A percentile compares a stretch with the other conserved stretches of the same genome.
Conservation (phyloP, 2,329 filamentous ascomycete species). For the Exophiala mesophila region DNA sequence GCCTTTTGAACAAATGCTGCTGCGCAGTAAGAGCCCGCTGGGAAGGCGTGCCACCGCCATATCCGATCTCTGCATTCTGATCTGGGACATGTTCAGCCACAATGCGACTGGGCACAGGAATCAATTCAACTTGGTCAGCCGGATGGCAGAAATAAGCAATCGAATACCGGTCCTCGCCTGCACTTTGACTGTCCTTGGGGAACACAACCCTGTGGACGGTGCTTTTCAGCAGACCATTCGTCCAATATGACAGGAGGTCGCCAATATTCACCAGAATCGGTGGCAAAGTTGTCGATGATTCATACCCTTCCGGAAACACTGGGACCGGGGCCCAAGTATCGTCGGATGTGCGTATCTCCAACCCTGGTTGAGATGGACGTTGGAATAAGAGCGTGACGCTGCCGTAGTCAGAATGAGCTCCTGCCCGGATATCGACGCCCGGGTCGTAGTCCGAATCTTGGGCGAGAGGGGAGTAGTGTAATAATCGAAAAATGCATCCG, state of each 20-base stretch:
- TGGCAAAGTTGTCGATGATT: slow-evolving; percentile 46
- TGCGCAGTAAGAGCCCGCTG: slow-evolving; percentile 49
- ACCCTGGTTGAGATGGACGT: slow-evolving; percentile 73
- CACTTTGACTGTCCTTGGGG: slow-evolving; percentile 38
- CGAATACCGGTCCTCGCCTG: slow-evolving; percentile 49
- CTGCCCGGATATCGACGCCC: slow-evolving; percentile 69
- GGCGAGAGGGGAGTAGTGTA: slow-evolving; percentile 64
- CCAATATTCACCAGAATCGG: slow-evolving; percentile 72
- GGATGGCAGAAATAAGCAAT: slow-evolving; percentile 63
- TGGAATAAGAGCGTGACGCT: slow-evolving; percentile 73
- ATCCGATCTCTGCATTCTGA: slow-evolving; percentile 37
- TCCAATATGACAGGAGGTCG: slow-evolving; percentile 78
- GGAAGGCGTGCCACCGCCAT: slow-evolving; percentile 37
- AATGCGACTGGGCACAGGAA: slow-evolving; percentile 50
- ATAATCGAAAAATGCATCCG: slow-evolving; percentile 61
- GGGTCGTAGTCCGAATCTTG: slow-evolving; percentile 41
- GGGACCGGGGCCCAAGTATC: slow-evolving; percentile 61
- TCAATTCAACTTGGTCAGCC: slow-evolving; percentile 49
- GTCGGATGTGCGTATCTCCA: slow-evolving; percentile 68
- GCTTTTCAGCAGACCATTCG: slow-evolving; percentile 75
- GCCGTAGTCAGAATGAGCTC: slow-evolving; percentile 42
- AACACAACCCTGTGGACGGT: slow-evolving; percentile 89
- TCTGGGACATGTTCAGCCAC: slow-evolving; percentile 35
- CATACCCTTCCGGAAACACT: slow-evolving; percentile 56
- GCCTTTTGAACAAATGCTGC: slow-evolving; percentile 53